These are phyloP conservation scores for Gaultheria prostrata DNA, from an alignment of 148 eudicot genomes.

Conservation along the genomic window DNA sequence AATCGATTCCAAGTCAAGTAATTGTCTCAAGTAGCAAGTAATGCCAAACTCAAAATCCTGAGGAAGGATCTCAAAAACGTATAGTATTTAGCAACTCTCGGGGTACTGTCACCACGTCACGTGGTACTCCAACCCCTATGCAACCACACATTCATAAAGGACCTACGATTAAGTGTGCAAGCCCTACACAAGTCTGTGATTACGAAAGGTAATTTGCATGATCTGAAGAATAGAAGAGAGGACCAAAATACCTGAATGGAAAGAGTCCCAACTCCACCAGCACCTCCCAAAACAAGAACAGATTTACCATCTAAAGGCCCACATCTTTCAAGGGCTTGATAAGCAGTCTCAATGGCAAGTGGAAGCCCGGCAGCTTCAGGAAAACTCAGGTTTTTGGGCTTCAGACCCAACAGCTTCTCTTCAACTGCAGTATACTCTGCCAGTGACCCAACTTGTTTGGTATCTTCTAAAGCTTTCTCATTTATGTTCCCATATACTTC, in stretches of 20 bases:
- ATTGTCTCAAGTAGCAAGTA: no score
- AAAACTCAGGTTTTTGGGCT: slow-evolving; percentile 75
- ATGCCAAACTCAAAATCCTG: no score
- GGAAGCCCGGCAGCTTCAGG: slow-evolving; percentile 82
- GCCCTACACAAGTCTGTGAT: no score
- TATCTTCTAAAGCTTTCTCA: slow-evolving; percentile 61
- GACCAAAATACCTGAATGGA: slow-evolving; percentile 56
- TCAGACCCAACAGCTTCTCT: slow-evolving; percentile 70
- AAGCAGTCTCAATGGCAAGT: slow-evolving; percentile 84
- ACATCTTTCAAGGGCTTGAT: slow-evolving; percentile 80
- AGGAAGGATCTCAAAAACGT: no score
- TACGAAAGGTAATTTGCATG: no score
- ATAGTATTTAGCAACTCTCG: no score
- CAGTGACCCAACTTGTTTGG: slow-evolving; percentile 73
- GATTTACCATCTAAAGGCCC: slow-evolving; percentile 77
- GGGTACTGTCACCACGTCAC: no score
- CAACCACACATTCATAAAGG: no score
- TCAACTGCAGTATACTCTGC: slow-evolving; percentile 92
- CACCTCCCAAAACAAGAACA: slow-evolving; percentile 84
- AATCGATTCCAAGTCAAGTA: no score
- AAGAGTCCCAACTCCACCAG: slow-evolving; percentile 94
- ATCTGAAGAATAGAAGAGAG: background rate
- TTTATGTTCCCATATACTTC: slow-evolving; percentile 83
- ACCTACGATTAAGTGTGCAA: no score
- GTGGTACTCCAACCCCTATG: no score